Percentiles rank a stretch among this genome's conserved stretches.
phyloP scores from a whole-genome alignment of 108 stramenopile genomes.

The Cyclotella baltica region DNA sequence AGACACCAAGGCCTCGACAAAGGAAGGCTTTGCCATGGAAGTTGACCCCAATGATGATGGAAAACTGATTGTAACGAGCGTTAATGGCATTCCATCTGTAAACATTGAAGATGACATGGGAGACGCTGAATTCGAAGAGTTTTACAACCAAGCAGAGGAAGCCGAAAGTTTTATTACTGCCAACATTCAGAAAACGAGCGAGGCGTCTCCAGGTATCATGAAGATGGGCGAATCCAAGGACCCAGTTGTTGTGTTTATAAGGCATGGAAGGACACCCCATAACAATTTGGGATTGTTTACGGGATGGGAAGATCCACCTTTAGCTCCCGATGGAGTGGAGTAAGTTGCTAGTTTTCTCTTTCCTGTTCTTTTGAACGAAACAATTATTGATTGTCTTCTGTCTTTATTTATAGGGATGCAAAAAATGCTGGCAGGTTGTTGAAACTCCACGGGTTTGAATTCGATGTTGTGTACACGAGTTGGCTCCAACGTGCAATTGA shows the following conservation, averaged over 20 bases:
- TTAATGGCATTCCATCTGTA: slow-evolving; percentile 14
- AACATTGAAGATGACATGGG: slow-evolving; percentile 23
- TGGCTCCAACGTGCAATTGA: slow-evolving; percentile 81
- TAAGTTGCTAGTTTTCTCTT: too few relatives aligned
- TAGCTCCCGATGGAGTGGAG: slow-evolving; percentile 64
- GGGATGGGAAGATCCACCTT: slow-evolving; percentile 76
- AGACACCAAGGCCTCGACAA: slow-evolving; percentile 23
- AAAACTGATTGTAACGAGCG: slow-evolving; percentile 36
- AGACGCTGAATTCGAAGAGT: slow-evolving; percentile 55
- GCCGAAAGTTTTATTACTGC: slow-evolving; percentile 13
- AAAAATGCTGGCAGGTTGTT: slow-evolving; percentile 64
- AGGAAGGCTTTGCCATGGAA: not conserved
- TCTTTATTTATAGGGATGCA: too few relatives aligned
- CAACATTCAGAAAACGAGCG: slow-evolving; percentile 41
- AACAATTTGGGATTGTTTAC: slow-evolving; percentile 82
- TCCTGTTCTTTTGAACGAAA: not conserved
- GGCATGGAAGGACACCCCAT: slow-evolving; percentile 78
- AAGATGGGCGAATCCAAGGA: slow-evolving; percentile 51
- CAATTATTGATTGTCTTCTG: slow-evolving; percentile 12
- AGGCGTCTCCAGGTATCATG: slow-evolving; percentile 36
- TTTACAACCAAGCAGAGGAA: slow-evolving; percentile 27
- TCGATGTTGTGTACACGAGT: slow-evolving; percentile 90
- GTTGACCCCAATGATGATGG: slow-evolving; percentile 51
- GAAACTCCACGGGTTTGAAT: slow-evolving; percentile 70
- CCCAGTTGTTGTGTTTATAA: slow-evolving; percentile 72